Conservation (phyloP, 2,329 filamentous ascomycete genomes). For the Colletotrichum phormii region DNA sequence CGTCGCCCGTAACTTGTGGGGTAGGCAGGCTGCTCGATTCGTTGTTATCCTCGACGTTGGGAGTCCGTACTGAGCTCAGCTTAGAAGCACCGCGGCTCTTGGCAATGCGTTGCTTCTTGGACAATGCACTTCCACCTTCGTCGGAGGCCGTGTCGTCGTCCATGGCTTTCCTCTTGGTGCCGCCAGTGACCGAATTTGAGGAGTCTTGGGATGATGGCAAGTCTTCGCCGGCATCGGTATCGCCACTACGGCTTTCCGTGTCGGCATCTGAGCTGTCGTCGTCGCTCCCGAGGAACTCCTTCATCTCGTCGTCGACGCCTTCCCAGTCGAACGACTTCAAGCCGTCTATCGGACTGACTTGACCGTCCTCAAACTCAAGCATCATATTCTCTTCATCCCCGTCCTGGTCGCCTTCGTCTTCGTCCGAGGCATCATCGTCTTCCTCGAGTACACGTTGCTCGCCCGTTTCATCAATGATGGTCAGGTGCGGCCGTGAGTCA, state of each 20-base stretch:
- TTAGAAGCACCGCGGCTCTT: constrained; percentile 58
- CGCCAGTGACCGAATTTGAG: constrained; percentile 4
- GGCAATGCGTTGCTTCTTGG: constrained; percentile 64
- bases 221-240: constrained; percentile 36
- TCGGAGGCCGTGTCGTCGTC: constrained; percentile 43
- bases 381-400: constrained; percentile 60
- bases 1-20: constrained; percentile 55
- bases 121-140: constrained; percentile 46
- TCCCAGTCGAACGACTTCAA: constrained; percentile 71
- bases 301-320: constrained; percentile 77
- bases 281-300: constrained; percentile 75
- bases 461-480: constrained; percentile 55
- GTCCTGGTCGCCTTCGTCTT: constrained; percentile 48
- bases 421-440: constrained; percentile 47
- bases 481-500: constrained; percentile 57
- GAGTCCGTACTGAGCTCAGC: constrained; percentile 58
- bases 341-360: constrained; percentile 64
- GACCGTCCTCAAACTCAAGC: constrained; percentile 61
- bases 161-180: constrained; percentile 33
- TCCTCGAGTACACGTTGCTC: constrained; percentile 53
- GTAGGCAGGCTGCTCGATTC: constrained; percentile 54
- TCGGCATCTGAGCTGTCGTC: constrained; percentile 59
- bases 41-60: constrained; percentile 50
- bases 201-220: constrained; percentile 25
- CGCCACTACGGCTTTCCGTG: constrained; percentile 40